Evolutionary conservation across 2,329 filamentous ascomycete species (phyloP).

Genomic region (Alternaria incomplexa): DNA sequence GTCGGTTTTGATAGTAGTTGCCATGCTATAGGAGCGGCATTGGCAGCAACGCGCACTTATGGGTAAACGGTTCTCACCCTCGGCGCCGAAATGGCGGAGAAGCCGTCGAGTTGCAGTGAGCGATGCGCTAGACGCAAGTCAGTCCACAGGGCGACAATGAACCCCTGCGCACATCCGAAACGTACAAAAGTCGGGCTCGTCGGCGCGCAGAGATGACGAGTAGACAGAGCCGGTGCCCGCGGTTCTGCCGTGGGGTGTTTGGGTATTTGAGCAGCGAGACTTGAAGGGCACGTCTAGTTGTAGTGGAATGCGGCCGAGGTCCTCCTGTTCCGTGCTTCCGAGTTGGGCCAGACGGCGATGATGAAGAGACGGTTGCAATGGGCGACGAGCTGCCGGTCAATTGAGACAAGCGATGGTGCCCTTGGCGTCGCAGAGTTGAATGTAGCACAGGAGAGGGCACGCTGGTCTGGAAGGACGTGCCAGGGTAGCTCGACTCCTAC

Average conservation of each 20-base stretch:
- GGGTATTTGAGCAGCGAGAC: constrained; percentile 1
- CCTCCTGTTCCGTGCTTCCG: not conserved
- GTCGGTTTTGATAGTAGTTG: constrained; percentile 41
- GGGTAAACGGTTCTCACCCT: constrained; percentile 17
- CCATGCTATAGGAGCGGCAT: constrained; percentile 43
- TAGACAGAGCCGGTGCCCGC: not conserved
- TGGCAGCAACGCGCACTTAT: constrained; percentile 24
- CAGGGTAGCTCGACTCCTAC: constrained; percentile 28
- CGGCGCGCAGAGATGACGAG: constrained; percentile 4
- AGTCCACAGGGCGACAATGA: constrained; percentile 29
- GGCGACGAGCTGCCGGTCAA: constrained; percentile 13
- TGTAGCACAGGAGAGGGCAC: constrained; percentile 21
- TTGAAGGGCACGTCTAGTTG: not conserved
- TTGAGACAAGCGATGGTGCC: constrained; percentile 40
- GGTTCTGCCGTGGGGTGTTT: constrained; percentile 4
- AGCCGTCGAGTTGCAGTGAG: constrained; percentile 10
- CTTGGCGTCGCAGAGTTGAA: constrained; percentile 36
- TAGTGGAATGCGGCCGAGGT: not conserved
- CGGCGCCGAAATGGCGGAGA: constrained; percentile 14
- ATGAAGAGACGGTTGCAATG: not conserved
- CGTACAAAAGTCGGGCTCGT: constrained; percentile 23
- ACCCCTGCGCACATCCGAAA: constrained; percentile 33
- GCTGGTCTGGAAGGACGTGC: constrained; percentile 17
- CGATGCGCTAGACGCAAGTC: constrained; percentile 23
- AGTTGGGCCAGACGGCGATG: not conserved